Conservation (phyloP, 495 filamentous ascomycete species). For the Xylaria telfairii region DNA sequence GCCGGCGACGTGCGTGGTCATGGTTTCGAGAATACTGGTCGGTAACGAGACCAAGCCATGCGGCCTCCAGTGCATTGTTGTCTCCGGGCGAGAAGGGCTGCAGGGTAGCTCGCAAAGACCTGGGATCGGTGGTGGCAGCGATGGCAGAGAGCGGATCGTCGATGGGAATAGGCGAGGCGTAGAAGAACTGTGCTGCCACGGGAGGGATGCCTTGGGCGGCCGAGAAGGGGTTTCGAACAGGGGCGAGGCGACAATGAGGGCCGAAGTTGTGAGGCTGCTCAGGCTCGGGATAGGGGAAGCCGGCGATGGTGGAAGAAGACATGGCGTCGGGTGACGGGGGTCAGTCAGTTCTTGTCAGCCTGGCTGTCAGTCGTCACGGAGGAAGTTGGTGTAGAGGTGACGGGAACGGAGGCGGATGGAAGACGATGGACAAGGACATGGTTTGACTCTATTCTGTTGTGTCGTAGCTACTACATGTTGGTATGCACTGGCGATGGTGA, state of each 20-base stretch:
- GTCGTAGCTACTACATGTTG: conserved; percentile 13
- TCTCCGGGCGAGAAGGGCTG: conserved; percentile 81
- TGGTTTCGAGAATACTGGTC: conserved; percentile 52
- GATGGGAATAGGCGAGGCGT: conserved; percentile 75
- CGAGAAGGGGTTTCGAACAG: conserved; percentile 39
- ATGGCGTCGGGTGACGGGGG: conserved; percentile 17
- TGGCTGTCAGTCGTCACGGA: conserved; percentile 10
- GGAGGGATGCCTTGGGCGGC: conserved; percentile 55
- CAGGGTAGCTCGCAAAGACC: conserved; percentile 60
- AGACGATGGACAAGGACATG: conserved; percentile 15
- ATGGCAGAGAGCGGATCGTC: conserved; percentile 80
- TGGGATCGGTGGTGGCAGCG: conserved; percentile 56
- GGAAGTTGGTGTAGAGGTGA: conserved; percentile 1
- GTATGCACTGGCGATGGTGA: conserved; percentile 2
- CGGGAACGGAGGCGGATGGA: conserved; percentile 6
- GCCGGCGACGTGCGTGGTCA: conserved; percentile 38
- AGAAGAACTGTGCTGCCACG: conserved; percentile 78
- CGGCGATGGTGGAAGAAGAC: conserved; percentile 28
- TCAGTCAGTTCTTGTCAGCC: background rate
- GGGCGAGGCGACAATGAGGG: conserved; percentile 49
- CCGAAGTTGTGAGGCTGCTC: conserved; percentile 46
- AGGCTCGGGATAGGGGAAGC: conserved; percentile 26
- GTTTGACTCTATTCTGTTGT: background rate
- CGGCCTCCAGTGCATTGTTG: conserved; percentile 73
- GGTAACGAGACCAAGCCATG: conserved; percentile 66